Evolutionary conservation across 306 rosid species (phyloP), one percentile per base, ranked within the genome.

Genomic region (Cicer chorassanicum): DNA sequence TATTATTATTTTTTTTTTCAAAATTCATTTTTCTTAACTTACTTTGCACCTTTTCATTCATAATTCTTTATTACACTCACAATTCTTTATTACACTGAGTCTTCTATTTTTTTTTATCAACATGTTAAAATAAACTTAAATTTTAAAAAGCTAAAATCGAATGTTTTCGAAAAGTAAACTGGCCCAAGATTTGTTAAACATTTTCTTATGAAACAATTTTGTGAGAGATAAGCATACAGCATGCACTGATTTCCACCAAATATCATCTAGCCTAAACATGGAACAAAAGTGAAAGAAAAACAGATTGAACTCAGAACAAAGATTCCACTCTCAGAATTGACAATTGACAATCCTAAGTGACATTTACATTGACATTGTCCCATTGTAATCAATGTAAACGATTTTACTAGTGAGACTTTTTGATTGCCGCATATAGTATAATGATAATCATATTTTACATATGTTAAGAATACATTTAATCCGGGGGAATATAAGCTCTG

Each of bases 331-430:
- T 6, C 43, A 43, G 77, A 80, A 67, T 8, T 54, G 60, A 54
- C 24, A 80, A 67, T 8, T 54, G 60, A 54, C 24, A 54, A 54
- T 72, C 73, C 48, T 51, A 3, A 29, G 3, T 80, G 67, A 68
- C 39, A 78, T 64, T 44, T 79, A 62, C 57, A 67, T 45, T 81
- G 78, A 54, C 68, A 54, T 46, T 69, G 79, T 55, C 9, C 49
- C n/a, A 61, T 79, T 60, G 67, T 62, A 68, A 75, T 80, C 50
- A 76, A 57, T 40, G 48, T 13, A 40, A 44, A 63, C 45, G 63
- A 56, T 67, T 51, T 68, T 42, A 42, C 39, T 36, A 55, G 43
- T 64, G 56, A 70, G 40, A 29, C 24, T 9, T 14, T 55, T 18
- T 61, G 71, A 80, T 72, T 72, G 42, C 42, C 0, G 65, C 24